A percentile compares a stretch with the other conserved stretches of the same genome.
phyloP scores from a whole-genome alignment of 2,329 filamentous ascomycete species.

The Cladophialophora psammophila region DNA sequence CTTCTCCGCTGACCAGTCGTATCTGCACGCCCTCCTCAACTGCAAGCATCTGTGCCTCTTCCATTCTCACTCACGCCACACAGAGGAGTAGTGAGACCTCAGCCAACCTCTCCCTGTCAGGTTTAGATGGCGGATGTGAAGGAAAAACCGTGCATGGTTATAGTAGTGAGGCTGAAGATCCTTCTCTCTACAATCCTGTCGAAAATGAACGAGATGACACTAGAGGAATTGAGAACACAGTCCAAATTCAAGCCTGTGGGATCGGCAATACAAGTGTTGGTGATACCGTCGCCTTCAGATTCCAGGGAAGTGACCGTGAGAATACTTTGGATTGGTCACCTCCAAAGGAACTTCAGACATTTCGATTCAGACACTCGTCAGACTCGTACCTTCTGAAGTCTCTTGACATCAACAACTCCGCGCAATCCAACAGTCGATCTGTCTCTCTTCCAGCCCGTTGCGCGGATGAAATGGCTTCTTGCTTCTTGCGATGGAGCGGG shows the following conservation, averaged over 20 bases:
- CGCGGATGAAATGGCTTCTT: background rate
- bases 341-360: background rate
- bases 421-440: background rate
- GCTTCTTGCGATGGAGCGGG: conserved; percentile 2
- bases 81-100: background rate
- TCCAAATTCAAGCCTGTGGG: background rate
- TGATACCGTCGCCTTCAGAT: background rate
- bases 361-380: background rate
- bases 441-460: background rate
- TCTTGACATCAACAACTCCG: background rate
- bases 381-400: background rate
- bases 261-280: background rate
- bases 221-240: background rate
- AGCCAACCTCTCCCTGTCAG: background rate
- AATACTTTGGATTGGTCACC: background rate
- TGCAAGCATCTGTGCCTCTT: background rate
- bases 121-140: background rate
- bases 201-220: background rate
- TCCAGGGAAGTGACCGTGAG: background rate
- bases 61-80: background rate
- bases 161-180: background rate
- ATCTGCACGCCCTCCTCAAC: background rate
- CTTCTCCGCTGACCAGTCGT: background rate
- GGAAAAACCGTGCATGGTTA: background rate
- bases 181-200: background rate